Percentiles rank a stretch among this genome's conserved stretches.
Conservation (phyloP, 208 protist genomes). For the Kentomonas sorsogonicus region DNA sequence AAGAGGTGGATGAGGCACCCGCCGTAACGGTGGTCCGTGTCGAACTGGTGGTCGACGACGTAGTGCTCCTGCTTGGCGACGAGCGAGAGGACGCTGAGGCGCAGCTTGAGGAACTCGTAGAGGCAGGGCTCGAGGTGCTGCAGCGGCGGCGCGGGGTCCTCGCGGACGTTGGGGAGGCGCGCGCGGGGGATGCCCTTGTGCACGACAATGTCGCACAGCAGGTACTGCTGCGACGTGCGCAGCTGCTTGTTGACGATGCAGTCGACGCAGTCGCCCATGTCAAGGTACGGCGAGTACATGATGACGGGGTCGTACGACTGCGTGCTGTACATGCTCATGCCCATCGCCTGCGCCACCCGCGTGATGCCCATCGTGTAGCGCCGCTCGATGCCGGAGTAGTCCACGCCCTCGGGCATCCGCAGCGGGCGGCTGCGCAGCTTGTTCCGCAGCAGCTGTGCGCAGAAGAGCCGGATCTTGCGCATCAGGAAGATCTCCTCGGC, state of each 20-base stretch:
- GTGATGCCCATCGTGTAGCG: constrained; percentile 73
- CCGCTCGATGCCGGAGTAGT: constrained; percentile 79
- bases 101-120: constrained; percentile 81
- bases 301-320: constrained; percentile 68
- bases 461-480: constrained; percentile 83
- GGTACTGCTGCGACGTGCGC: constrained; percentile 71
- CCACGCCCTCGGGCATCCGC: constrained; percentile 70
- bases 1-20: constrained; percentile 86
- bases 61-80: constrained; percentile 82
- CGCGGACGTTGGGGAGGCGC: constrained; percentile 48
- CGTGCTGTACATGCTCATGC: constrained; percentile 83
- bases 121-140: constrained; percentile 67
- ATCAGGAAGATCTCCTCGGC: constrained; percentile 87
- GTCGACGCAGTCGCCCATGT: constrained; percentile 82
- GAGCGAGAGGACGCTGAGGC: constrained; percentile 61
- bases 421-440: constrained; percentile 66
- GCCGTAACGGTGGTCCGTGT: constrained; percentile 71
- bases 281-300: constrained; percentile 72
- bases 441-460: constrained; percentile 71
- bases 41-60: constrained; percentile 82
- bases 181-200: constrained; percentile 71
- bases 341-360: constrained; percentile 79
- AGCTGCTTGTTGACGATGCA: constrained; percentile 78
- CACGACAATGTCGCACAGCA: constrained; percentile 75
- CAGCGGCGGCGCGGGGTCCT: constrained; percentile 58